Base-by-base conservation (phyloP, 148 eudicot genomes). In the Pharnaceum exiguum region DNA sequence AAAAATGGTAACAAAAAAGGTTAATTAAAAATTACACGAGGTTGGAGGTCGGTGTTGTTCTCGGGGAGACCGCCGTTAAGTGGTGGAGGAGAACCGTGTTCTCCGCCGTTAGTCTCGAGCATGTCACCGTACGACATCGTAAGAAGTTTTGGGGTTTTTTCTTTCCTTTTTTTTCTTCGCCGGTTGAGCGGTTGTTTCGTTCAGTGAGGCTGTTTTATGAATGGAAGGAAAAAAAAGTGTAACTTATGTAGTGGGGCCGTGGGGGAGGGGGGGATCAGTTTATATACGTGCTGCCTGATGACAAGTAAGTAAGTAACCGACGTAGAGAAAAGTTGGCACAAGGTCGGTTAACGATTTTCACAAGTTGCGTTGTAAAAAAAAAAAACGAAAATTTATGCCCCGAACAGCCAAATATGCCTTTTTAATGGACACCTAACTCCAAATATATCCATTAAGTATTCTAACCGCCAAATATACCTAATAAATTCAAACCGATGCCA, bases 61-160 rank as follows among this genome's bases (percentile, higher is more conserved):
- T 77, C 82, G 57, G 63, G 72, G 66, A 49, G 32, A 61, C 48
- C 66, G 47, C 30, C 50, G 42, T 63, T 21, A 28, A 65, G 74
- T 47, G 8, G 78, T 16, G 81, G 84, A 4, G 82, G 72, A n/a
- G 76, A 63, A 28, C 66, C 70, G 43, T 60, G 28, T 21, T 71
- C 82, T 33, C 47, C 71, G 11, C 87, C 87, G 72, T 80, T 83
- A 31, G 55, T 76, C 12, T 75, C 79, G 69, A 69, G 77, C 23
- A 66, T 59, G 5, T 63, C 71, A 3, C 67, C 84, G 62, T 78
- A 67, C 74, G 84, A 17, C 86, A 81, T 81, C 53, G 48, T 40
- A 58, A n/a, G n/a, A n/a, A n/a, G n/a, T n/a, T n/a, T n/a, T n/a
- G n/a, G n/a, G n/a, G 15, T 44, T 37, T 27, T 51, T 48, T 23